Conservation (phyloP, 768 basidiomycete species). For the Leccinellum luteum region DNA sequence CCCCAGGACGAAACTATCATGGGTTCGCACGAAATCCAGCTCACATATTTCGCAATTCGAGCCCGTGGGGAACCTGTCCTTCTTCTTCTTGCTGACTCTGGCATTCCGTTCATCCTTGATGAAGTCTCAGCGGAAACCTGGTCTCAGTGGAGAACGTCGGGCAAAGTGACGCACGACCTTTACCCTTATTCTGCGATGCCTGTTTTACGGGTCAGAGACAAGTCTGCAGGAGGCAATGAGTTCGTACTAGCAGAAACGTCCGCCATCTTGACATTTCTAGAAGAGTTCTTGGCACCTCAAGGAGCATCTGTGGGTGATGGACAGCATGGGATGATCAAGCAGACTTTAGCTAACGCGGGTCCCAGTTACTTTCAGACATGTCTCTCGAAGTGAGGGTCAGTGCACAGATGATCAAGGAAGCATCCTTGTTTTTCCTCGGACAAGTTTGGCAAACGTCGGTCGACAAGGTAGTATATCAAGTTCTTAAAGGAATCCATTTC, state of each 20-base stretch:
- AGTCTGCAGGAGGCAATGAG: conserved; percentile 5
- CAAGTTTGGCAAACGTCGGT: conserved; percentile 1
- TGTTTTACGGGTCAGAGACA: conserved; percentile 22
- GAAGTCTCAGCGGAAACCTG: conserved; percentile 16
- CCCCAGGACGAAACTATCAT: conserved; percentile 1
- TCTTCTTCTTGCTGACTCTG: conserved; percentile 25
- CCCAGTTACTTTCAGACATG: conserved; percentile 17
- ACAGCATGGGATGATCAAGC: not conserved
- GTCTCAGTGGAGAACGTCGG: conserved; percentile 13
- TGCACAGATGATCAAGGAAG: conserved; percentile 23
- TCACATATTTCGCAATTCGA: conserved; percentile 23
- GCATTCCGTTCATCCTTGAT: conserved; percentile 20
- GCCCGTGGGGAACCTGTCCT: conserved; percentile 28
- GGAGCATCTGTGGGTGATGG: conserved; percentile 13
- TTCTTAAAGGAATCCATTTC: not conserved
- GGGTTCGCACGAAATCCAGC: conserved; percentile 17
- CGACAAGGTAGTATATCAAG: conserved; percentile 9
- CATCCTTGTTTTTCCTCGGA: conserved; percentile 23
- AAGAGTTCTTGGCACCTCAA: conserved; percentile 16
- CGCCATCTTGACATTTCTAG: conserved; percentile 24
- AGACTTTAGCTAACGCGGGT: not conserved
- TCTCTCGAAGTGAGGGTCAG: conserved; percentile 16
- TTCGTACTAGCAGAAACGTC: conserved; percentile 25
- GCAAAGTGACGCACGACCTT: conserved; percentile 13
- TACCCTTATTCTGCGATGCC: conserved; percentile 28